Conservation (phyloP, 805 yeast species). For the Komagataella pseudopastoris region DNA sequence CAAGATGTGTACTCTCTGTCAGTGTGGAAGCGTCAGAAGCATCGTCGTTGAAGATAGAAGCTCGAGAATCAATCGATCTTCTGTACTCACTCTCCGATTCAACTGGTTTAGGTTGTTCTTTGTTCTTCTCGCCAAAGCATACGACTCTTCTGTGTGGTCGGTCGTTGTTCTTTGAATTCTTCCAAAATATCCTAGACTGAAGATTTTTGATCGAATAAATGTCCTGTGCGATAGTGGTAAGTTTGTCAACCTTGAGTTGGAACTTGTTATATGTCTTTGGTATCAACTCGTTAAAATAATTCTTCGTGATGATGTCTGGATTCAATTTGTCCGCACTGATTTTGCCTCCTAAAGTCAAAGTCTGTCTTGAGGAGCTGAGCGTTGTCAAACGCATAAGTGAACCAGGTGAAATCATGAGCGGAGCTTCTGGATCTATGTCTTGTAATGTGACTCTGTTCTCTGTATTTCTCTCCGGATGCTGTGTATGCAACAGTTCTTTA, state of each 20-base stretch:
- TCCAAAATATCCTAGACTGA: slow-evolving; percentile 28
- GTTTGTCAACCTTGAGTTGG: slow-evolving; percentile 17
- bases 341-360: slow-evolving; percentile 47
- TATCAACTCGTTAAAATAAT: slow-evolving; percentile 15
- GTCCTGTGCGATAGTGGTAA: slow-evolving; percentile 21
- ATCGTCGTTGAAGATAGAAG: neutral
- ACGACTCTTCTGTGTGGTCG: slow-evolving; percentile 27
- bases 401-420: slow-evolving; percentile 47
- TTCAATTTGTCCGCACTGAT: slow-evolving; percentile 19
- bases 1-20: neutral
- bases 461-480: slow-evolving; percentile 13
- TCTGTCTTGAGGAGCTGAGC: slow-evolving; percentile 63
- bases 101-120: slow-evolving; percentile 1
- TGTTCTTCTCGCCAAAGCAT: slow-evolving; percentile 12
- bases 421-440: slow-evolving; percentile 40
- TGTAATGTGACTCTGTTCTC: slow-evolving; percentile 29
- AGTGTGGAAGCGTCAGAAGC: neutral
- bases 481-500: slow-evolving; percentile 16
- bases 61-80: neutral
- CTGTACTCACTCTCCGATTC: neutral
- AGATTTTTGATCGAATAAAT: slow-evolving; percentile 27
- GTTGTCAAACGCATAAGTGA: slow-evolving; percentile 56
- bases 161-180: slow-evolving; percentile 10
- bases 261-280: slow-evolving; percentile 15
- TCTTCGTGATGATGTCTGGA: slow-evolving; percentile 18